These are phyloP conservation scores for Aspergillus ellipticus DNA, from an alignment of 495 filamentous ascomycete genomes.

Conservation along the genomic window DNA sequence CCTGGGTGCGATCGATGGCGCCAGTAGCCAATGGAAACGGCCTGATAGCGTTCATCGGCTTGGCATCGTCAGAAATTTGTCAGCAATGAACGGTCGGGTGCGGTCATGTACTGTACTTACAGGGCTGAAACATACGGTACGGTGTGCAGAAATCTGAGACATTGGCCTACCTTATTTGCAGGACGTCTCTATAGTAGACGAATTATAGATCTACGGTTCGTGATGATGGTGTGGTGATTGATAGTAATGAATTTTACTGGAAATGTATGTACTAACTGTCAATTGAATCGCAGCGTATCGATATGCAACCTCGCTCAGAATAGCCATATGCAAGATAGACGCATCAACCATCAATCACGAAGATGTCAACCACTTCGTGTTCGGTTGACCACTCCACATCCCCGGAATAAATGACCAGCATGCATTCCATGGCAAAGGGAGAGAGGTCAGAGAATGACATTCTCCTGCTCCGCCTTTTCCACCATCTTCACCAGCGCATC, in stretches of 20 bases:
- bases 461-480: conserved; percentile 29
- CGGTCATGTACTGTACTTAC: background rate
- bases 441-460: conserved; percentile 27
- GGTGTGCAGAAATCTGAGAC: too few species aligned
- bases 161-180: too few species aligned
- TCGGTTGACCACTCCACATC: too few species aligned
- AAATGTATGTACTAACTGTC: too few species aligned
- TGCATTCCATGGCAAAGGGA: background rate
- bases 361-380: too few species aligned
- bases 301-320: background rate
- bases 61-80: background rate
- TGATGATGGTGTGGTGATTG: too few species aligned
- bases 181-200: too few species aligned
- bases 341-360: too few species aligned
- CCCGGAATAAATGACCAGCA: background rate
- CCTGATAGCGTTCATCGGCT: background rate
- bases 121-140: background rate
- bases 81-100: background rate
- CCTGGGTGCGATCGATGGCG: background rate
- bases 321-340: background rate
- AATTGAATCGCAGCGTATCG: too few species aligned
- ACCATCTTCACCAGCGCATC: conserved; percentile 42
- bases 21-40: background rate
- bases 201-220: too few species aligned
- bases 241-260: too few species aligned